Evolutionary conservation across 495 filamentous ascomycete species (phyloP).

Genomic region (Aspergillus asperescens): DNA sequence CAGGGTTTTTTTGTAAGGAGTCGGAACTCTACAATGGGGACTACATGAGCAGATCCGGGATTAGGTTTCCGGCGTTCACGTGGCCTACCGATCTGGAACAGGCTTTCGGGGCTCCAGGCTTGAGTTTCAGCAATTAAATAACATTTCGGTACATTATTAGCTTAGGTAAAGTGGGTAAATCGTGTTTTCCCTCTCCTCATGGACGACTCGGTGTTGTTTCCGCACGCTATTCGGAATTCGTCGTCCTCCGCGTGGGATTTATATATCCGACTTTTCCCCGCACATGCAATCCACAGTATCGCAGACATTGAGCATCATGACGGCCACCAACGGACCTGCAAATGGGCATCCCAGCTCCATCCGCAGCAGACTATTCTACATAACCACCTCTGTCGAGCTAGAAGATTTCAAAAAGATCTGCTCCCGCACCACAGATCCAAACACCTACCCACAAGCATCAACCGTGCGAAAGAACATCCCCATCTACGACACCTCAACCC

Average conservation of each 20-base stretch:
- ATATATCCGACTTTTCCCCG: neutral
- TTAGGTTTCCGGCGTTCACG: constrained; percentile 16
- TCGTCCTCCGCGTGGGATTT: neutral
- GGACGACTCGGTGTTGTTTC: neutral
- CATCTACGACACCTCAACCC: constrained; percentile 41
- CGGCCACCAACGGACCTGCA: neutral
- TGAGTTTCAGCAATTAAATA: neutral
- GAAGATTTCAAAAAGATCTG: constrained; percentile 42
- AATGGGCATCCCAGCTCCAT: neutral
- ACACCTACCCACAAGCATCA: constrained; percentile 40
- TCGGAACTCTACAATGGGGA: too few species aligned
- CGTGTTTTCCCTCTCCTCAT: neutral
- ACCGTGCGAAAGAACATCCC: constrained; percentile 44
- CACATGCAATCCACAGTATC: neutral
- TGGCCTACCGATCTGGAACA: neutral
- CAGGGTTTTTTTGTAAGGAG: too few species aligned
- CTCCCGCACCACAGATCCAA: constrained; percentile 28
- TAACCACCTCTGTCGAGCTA: constrained; percentile 18
- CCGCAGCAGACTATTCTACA: constrained; percentile 21
- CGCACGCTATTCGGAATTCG: neutral
- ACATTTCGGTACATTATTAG: neutral
- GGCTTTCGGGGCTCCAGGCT: too few species aligned
- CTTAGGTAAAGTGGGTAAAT: neutral
- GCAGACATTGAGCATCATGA: neutral
- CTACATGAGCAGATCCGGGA: constrained; percentile 1